These are phyloP conservation scores for Plasmopara viticola DNA, from an alignment of 352 stramenopile species.

Conservation along the genomic window DNA sequence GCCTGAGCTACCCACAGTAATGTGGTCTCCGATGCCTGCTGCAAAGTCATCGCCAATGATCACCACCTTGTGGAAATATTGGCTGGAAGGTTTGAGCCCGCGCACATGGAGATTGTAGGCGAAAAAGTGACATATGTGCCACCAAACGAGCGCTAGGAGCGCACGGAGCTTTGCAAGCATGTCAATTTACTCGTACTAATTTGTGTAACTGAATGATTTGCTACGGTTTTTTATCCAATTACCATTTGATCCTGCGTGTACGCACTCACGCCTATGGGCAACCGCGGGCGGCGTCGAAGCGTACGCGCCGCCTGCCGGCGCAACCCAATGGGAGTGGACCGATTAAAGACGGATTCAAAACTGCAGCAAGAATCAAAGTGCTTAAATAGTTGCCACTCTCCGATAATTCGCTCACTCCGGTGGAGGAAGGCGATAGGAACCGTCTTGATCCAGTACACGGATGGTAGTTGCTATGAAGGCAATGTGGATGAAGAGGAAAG, in stretches of 20 bases:
- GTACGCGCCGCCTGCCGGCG: slow-evolving; percentile 18
- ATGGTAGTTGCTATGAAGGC: slow-evolving; percentile 65
- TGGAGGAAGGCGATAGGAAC: slow-evolving; percentile 37
- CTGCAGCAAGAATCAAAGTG: neutral
- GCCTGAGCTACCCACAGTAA: slow-evolving; percentile 40
- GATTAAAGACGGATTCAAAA: slow-evolving; percentile 4
- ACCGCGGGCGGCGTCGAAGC: slow-evolving; percentile 46
- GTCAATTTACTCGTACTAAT: neutral
- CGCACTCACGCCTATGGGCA: slow-evolving; percentile 37
- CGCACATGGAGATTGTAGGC: slow-evolving; percentile 34
- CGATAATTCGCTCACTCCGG: slow-evolving; percentile 47
- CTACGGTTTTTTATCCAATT: neutral
- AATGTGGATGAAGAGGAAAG: slow-evolving; percentile 37
- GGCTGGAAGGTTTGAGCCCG: slow-evolving; percentile 39
- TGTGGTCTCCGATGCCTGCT: slow-evolving; percentile 68
- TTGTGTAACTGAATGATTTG: neutral
- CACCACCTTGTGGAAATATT: slow-evolving; percentile 82
- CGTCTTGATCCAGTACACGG: slow-evolving; percentile 47
- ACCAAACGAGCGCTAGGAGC: slow-evolving; percentile 62
- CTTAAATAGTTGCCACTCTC: slow-evolving; percentile 3
- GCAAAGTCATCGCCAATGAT: slow-evolving; percentile 83
- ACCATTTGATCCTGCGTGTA: no score
- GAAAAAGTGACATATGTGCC: slow-evolving; percentile 53
- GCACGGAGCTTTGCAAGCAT: slow-evolving; percentile 39
- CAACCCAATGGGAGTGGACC: slow-evolving; percentile 11